Evolutionary conservation across 2,329 filamentous ascomycete genomes (phyloP).

Genomic region (Cladosporium sp.): DNA sequence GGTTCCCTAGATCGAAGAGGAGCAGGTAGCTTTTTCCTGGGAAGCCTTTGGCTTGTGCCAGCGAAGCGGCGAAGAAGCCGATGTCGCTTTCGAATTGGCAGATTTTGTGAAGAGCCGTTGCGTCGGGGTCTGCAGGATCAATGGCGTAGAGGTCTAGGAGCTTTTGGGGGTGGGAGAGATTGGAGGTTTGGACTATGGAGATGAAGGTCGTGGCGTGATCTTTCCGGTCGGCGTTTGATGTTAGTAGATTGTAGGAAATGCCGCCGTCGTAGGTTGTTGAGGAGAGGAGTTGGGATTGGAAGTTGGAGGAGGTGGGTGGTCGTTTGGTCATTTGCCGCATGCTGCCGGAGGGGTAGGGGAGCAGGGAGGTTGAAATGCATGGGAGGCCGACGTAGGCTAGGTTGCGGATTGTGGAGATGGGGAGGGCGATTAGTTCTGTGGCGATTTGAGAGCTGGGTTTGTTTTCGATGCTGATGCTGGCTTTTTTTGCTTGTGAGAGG

Average conservation of each 20-base stretch:
- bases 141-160: conserved; percentile 16
- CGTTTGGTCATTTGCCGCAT: conserved; percentile 10
- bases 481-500: conserved; percentile 13
- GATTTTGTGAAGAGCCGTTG: conserved; percentile 14
- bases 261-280: conserved; percentile 29
- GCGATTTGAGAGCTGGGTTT: conserved; percentile 12
- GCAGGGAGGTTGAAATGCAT: conserved; percentile 13
- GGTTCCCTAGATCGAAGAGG: conserved; percentile 19
- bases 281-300: conserved; percentile 15
- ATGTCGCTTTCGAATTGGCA: conserved; percentile 20
- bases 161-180: neutral
- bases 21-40: conserved; percentile 12
- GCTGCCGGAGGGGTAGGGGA: conserved; percentile 15
- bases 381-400: conserved; percentile 13
- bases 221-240: conserved; percentile 50
- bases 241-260: conserved; percentile 27
- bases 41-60: conserved; percentile 13
- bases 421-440: conserved; percentile 11
- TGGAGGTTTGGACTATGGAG: conserved; percentile 36
- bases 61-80: conserved; percentile 18
- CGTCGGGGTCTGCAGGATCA: conserved; percentile 2
- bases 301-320: neutral
- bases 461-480: neutral
- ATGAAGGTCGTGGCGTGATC: conserved; percentile 55
- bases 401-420: conserved; percentile 15